phyloP scores from a whole-genome alignment of 1,284 basidiomycete genomes.

The Moesziomyces sp. region DNA sequence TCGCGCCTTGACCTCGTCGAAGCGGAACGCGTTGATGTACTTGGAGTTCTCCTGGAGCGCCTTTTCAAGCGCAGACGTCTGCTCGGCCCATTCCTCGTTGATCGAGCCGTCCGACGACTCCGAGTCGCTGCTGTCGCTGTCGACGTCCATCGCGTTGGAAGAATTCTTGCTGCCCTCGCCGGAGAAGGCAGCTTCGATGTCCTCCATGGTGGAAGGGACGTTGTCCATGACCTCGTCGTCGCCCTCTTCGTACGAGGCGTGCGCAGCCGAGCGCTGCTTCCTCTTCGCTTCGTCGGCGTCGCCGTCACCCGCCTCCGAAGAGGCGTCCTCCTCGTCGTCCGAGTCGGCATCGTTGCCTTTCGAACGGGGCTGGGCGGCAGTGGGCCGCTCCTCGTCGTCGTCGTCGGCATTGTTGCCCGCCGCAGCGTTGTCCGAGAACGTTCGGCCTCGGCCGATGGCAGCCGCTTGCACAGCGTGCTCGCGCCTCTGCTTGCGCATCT shows the following conservation, averaged over 20 bases:
- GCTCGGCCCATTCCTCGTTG: conserved; percentile 64
- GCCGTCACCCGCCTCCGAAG: conserved; percentile 73
- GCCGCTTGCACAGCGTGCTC: conserved; percentile 83
- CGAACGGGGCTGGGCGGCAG: conserved; percentile 21
- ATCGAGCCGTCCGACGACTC: conserved; percentile 52
- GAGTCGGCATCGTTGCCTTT: conserved; percentile 48
- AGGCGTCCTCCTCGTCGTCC: conserved; percentile 53
- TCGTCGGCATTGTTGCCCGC: conserved; percentile 53
- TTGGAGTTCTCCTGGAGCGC: conserved; percentile 71
- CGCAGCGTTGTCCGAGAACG: conserved; percentile 73
- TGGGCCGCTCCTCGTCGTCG: conserved; percentile 75
- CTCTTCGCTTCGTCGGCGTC: conserved; percentile 80
- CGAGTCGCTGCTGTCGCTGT: conserved; percentile 53
- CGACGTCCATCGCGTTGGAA: conserved; percentile 50
- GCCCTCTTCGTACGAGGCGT: conserved; percentile 77
- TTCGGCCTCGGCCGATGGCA: conserved; percentile 76
- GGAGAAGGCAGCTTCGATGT: conserved; percentile 77
- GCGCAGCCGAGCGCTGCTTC: conserved; percentile 75
- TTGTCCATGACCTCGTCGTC: conserved; percentile 58
- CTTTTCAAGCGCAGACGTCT: conserved; percentile 69
- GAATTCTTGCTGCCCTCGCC: conserved; percentile 44
- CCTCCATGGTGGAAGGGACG: conserved; percentile 69
- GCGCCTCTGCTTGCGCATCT: conserved; percentile 86
- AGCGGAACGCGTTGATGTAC: conserved; percentile 77
- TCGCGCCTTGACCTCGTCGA: conserved; percentile 74